Evolutionary conservation across 805 yeast genomes (phyloP), one percentile per base, ranked within the genome.

Genomic region (Yarrowia hollandica): DNA sequence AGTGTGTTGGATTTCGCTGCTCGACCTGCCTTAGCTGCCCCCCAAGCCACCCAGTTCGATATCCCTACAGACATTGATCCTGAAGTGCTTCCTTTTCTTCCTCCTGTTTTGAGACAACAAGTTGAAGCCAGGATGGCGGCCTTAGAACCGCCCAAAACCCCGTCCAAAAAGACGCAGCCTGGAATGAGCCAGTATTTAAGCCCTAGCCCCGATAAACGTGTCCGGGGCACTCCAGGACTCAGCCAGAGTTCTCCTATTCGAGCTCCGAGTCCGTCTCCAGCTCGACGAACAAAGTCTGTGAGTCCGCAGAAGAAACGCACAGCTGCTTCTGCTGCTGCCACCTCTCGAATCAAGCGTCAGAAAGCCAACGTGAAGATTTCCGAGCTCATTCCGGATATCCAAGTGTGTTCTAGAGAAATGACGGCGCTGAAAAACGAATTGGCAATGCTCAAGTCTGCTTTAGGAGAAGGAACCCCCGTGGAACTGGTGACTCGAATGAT

Each of bases 21-120:
- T 5, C 19, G 34, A 26, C 34, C 50, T n/a, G 25, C 18, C 18
- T 16, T 21, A 6, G 7, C 15, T 11, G 41, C 41, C 8, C 55
- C 55, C 19, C 28, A 9, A 4, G 14, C 18, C 19, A 52, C 58
- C 7, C 58, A 66, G 18, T 64, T 48, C 33, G 60, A 54, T 14
- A 12, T 55, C 22, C 19, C 69, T 58, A 33, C 61, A 62, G 37
- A 59, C 59, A 16, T 57, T 8, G 60, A 48, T 14, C 60, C 60
- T 1, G 60, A 25, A 25, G 60, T 34, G 15, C 35, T 50, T n/a
- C 60, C 35, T 2, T 41, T 26, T 23, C 34, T 46, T 6, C 60
- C 42, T 15, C 18, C 31, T 6, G 19, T 14, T 7, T 39, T 30
- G 4, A 14, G 39, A 21, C 10, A n/a, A 4, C 59, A 50, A 38